Base-by-base conservation (phyloP, 176 grass and related monocot species). In the Oryza australiensis region DNA sequence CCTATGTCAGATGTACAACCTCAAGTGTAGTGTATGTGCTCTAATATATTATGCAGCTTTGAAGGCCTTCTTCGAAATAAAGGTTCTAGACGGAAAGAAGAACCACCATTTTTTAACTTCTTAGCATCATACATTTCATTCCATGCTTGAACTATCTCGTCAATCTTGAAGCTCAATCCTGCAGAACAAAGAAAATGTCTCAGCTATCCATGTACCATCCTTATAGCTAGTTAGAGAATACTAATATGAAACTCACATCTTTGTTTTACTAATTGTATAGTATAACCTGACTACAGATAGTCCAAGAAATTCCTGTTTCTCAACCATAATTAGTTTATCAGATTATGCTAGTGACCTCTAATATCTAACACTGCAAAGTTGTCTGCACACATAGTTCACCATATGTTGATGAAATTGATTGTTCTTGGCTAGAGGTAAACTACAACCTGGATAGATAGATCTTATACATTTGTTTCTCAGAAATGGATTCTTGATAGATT, bases 121-220 rank as follows among this genome's bases (percentile, higher is more conserved):
- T 91, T 90, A 67, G 78, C 90, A 85, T 96, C 93, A 18, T 90
- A 93, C 86, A 93, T 93, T 76, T 93, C 90, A 42, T 88, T 93
- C 90, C 88, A 93, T 63, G 93, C 85, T 70, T 96, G 85, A 72
- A 93, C 77, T 72, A 90, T 96, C 83, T 96, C 88, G 78, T 96
- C 93, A 77, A 93, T 93, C 42, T 90, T 88, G 80, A 93, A 96
- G 82, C 85, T 85, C 78, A 93, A 84, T 77, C 88, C 94, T 97
- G 88, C 28, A 87, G 23, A 82, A 68, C 8, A 66, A 64, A 86
- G 38, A 67, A 79, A 76, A 24, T 18, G 3, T 72, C 5, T 71
- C 66, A 71, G 57, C 34, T 40, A 60, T 49, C 65, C 42, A 45
- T 70, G 63, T 70, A 68, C 30, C 24, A 7, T 23, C n/a, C 33